Percentiles rank a stretch among this genome's conserved stretches.
These are phyloP conservation scores for Aspergillus viridinutans DNA, from an alignment of 2,329 filamentous ascomycete species.

Conservation along the genomic window DNA sequence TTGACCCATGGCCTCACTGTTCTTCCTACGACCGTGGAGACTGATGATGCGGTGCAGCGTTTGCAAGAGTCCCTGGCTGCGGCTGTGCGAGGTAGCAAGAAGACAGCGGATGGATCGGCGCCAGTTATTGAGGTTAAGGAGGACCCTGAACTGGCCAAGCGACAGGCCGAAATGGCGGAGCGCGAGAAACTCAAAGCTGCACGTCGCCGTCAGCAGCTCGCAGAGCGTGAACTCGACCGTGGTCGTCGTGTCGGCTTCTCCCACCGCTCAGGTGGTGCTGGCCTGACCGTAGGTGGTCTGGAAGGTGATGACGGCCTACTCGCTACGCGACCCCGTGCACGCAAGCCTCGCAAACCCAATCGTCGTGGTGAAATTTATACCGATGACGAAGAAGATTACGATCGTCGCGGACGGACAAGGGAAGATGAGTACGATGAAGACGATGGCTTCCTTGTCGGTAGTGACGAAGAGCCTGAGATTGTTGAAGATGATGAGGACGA, in stretches of 20 bases:
- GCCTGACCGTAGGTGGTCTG: conserved; percentile 53
- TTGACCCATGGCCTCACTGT: conserved; percentile 58
- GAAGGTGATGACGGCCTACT: conserved; percentile 54
- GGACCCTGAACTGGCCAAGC: conserved; percentile 59
- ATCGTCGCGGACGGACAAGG: conserved; percentile 48
- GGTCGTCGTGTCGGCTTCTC: conserved; percentile 47
- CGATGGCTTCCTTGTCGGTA: conserved; percentile 66
- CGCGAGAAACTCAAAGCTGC: conserved; percentile 54
- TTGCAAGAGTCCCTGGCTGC: conserved; percentile 58
- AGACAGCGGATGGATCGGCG: conserved; percentile 49
- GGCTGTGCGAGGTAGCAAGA: conserved; percentile 51
- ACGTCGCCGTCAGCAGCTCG: conserved; percentile 53
- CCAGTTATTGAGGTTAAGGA: conserved; percentile 56
- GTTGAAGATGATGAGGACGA: conserved; percentile 43
- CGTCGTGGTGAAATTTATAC: conserved; percentile 47
- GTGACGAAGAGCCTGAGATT: conserved; percentile 47
- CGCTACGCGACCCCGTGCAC: conserved; percentile 38
- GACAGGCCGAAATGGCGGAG: conserved; percentile 56
- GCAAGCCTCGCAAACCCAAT: conserved; percentile 37
- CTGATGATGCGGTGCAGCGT: conserved; percentile 58
- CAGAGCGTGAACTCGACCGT: conserved; percentile 52
- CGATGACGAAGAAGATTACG: conserved; percentile 47
- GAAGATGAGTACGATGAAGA: conserved; percentile 81
- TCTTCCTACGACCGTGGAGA: conserved; percentile 51
- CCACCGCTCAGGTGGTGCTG: conserved; percentile 43